Evolutionary conservation across 148 eudicot species (phyloP), one percentile per base, ranked within the genome.

Genomic region (Euryodendron excelsum): DNA sequence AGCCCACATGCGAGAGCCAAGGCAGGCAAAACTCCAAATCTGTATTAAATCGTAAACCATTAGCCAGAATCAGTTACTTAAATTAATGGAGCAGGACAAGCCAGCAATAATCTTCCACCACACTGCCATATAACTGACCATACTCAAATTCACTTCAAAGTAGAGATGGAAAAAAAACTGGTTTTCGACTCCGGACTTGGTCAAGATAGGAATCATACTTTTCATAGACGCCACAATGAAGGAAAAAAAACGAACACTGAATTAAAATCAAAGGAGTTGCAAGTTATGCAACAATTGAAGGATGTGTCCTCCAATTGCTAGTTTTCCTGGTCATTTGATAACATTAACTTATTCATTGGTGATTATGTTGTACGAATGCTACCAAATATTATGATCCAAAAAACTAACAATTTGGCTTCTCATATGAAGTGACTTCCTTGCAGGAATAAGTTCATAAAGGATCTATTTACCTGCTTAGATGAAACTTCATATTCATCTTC

Each of bases 401-500:
- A 39, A 74, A 74, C 23, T 48, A 50, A 27, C 50, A 21, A 4
- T 28, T 21, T 6, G 23, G 53, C 62, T 74, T 31, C 62, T 41
- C 73, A 23, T 47, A 74, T 55, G 74, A 36, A 56, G 48, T 4
- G 21, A 73, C 37, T 34, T 52, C 28, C 41, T 34, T 75, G 37
- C n/a, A 45, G 27, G 62, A 36, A 61, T 21, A 74, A 72, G 37
- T 64, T 34, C 63, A 64, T n/a, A 4, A 36, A 63, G 20, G 72
- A 28, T 59, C 18, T 75, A 41, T 39, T 83, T 76, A 96, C 99
- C 98, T 93, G 98, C 85, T 78, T 91, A 2, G 91, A 91, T 70
- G 99, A 91, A 84, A 91, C 89, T 39, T 92, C 94, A 73, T 87
- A 96, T 82, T 96, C 99, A 52, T 87, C 93, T 90, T 91, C 92